Base-by-base conservation (phyloP, 176 grass and related monocot species). In the Lolium perenne region DNA sequence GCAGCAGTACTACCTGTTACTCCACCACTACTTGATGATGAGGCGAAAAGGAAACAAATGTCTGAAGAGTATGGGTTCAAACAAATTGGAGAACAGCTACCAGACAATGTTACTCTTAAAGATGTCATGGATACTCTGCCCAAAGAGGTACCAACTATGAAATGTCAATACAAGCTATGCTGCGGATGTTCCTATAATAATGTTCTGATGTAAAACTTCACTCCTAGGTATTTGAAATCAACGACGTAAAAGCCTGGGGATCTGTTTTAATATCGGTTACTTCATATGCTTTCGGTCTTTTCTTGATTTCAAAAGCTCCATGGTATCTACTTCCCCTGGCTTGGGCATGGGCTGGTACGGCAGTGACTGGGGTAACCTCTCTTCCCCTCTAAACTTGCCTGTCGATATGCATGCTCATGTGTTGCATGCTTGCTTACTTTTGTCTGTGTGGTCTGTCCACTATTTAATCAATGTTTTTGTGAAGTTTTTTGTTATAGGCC, bases 401-500 rank as follows among this genome's bases (percentile, higher is more conserved):
- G 23, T 69, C 49, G 59, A 67, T 71, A 41, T 87, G 41, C 25
- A 35, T 79, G 29, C 73, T 16, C 32, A 72, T 29, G 81, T 59
- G 53, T 64, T 43, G 14, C 18, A 15, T 2, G 16, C 32, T 51
- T 87, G 63, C 54, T 59, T 82, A 6, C 29, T 65, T 82, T 78
- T 90, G 8, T 66, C 8, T 88, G 3, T 63, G 67, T 81, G 13
- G 35, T 67, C 26, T 79, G 23, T 55, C 68, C 79, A 58, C 41
- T 47, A 54, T 89, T 91, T 88, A 87, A 83, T 84, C 80, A 23
- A 35, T 90, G 10, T 4, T 79, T 80, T 92, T 91, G 53, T 94
- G 14, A 83, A 98, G 96, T 98, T 98, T 86, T 98, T 98, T 95
- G 96, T 98, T 78, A 94, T 98, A 98, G 96, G 96, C 79, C 96